A percentile compares a stretch with the other conserved stretches of the same genome.
These are phyloP conservation scores for Aspergillus ochraceus DNA, from an alignment of 2,329 filamentous ascomycete species.

Conservation along the genomic window DNA sequence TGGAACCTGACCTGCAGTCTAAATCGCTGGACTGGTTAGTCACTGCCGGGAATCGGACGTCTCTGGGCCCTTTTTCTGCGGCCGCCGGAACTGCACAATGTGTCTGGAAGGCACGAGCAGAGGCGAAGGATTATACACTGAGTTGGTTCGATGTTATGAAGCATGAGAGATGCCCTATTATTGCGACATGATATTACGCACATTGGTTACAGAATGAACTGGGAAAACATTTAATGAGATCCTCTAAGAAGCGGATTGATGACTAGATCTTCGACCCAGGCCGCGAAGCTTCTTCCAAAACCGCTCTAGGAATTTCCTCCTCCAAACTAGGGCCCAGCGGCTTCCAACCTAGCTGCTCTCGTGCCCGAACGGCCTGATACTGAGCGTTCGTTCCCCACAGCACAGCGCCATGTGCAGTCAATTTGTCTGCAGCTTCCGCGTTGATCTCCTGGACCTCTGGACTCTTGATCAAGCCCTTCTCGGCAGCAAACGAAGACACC, in stretches of 20 bases:
- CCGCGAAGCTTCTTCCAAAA: slow-evolving; percentile 10
- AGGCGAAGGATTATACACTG: slow-evolving; percentile 11
- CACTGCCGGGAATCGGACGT: slow-evolving; percentile 5
- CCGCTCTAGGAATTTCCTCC: slow-evolving; percentile 14
- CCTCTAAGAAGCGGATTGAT: slow-evolving; percentile 1
- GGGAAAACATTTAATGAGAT: slow-evolving; percentile 4
- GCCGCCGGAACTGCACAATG: slow-evolving; percentile 16
- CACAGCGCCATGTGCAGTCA: slow-evolving; percentile 18
- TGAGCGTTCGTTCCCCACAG: slow-evolving; percentile 24
- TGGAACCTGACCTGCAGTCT: slow-evolving; percentile 7
- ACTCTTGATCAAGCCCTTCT: slow-evolving; percentile 15
- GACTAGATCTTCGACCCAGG: neutral
- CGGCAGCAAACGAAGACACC: slow-evolving; percentile 12
- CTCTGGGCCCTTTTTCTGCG: slow-evolving; percentile 10
- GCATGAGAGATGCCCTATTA: slow-evolving; percentile 9
- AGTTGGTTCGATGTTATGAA: slow-evolving; percentile 19
- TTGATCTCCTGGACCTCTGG: slow-evolving; percentile 13
- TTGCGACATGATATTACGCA: slow-evolving; percentile 8
- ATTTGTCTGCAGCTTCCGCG: slow-evolving; percentile 15
- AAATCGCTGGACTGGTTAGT: slow-evolving; percentile 15
- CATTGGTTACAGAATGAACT: slow-evolving; percentile 8
- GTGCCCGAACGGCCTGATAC: slow-evolving; percentile 13
- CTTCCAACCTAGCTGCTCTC: slow-evolving; percentile 15
- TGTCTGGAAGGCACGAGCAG: slow-evolving; percentile 19
- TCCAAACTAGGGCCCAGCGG: slow-evolving; percentile 8